A percentile compares a stretch with the other conserved stretches of the same genome.
These are phyloP conservation scores for Zymoseptoria brevis DNA, from an alignment of 2,329 filamentous ascomycete species.

Conservation along the genomic window DNA sequence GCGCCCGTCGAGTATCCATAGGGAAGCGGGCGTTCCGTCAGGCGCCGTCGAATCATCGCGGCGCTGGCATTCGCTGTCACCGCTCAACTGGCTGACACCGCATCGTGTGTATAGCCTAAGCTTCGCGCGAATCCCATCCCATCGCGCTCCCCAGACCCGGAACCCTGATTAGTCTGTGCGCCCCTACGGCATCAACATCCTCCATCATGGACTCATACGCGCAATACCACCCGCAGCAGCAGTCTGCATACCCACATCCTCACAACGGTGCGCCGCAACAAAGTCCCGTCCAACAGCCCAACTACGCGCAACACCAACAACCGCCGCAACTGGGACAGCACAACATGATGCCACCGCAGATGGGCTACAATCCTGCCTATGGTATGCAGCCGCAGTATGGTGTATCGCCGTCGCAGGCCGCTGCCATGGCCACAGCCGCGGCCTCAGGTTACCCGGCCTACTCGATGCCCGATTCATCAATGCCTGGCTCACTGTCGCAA, in stretches of 20 bases:
- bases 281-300: slow-evolving; percentile 57
- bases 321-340: slow-evolving; percentile 52
- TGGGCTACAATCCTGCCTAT: slow-evolving; percentile 70
- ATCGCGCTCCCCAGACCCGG: slow-evolving; percentile 11
- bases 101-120: slow-evolving; percentile 14
- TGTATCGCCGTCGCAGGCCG: slow-evolving; percentile 76
- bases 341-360: slow-evolving; percentile 53
- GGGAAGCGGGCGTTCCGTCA: slow-evolving; percentile 11
- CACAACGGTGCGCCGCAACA: slow-evolving; percentile 38
- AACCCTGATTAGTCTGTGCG: slow-evolving; percentile 14
- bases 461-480: slow-evolving; percentile 59
- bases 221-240: slow-evolving; percentile 41
- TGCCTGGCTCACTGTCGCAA: slow-evolving; percentile 55
- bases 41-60: slow-evolving; percentile 8
- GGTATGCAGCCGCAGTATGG: slow-evolving; percentile 67
- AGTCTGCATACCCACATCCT: slow-evolving; percentile 32
- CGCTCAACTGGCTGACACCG: slow-evolving; percentile 12
- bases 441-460: slow-evolving; percentile 75
- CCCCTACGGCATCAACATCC: slow-evolving; percentile 7
- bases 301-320: slow-evolving; percentile 50
- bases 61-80: slow-evolving; percentile 5
- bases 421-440: slow-evolving; percentile 88
- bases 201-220: slow-evolving; percentile 41
- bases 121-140: slow-evolving; percentile 6
- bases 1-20: slow-evolving; percentile 1